phyloP scores from a whole-genome alignment of 192 early-diverging fungal genomes.

The Helicostylum pulchrum region DNA sequence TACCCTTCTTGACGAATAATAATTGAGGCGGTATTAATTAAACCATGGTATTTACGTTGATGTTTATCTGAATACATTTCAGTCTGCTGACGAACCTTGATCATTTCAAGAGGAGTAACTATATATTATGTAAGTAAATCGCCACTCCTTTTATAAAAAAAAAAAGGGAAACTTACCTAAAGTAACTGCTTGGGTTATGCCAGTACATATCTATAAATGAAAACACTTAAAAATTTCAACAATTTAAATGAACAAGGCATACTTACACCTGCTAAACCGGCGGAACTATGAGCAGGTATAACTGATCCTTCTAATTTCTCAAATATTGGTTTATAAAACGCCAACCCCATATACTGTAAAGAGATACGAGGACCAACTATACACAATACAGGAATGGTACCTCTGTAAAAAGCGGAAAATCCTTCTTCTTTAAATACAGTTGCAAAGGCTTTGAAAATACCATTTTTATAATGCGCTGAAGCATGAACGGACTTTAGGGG shows the following conservation, averaged over 20 bases:
- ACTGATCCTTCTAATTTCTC: constrained; percentile 37
- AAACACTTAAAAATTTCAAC: not conserved
- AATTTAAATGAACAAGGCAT: not conserved
- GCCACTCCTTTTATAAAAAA: not conserved
- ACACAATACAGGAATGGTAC: constrained; percentile 39
- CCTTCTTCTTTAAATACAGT: constrained; percentile 36
- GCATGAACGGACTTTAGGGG: constrained; percentile 40
- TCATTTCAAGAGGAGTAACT: constrained; percentile 44
- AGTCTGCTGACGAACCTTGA: constrained; percentile 45
- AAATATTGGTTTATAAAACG: constrained; percentile 45
- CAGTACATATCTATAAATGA: constrained; percentile 36
- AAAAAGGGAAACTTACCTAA: constrained; percentile 23
- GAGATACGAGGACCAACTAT: constrained; percentile 44
- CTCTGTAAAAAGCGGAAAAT: constrained; percentile 39
- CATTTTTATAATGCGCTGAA: constrained; percentile 31
- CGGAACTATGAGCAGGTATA: constrained; percentile 37
- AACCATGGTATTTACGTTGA: constrained; percentile 35
- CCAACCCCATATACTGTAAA: constrained; percentile 41
- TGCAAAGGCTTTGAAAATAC: constrained; percentile 32
- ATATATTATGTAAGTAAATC: not conserved
- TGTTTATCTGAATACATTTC: constrained; percentile 30
- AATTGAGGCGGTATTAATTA: constrained; percentile 29
- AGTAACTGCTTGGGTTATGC: constrained; percentile 40
- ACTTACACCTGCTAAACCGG: constrained; percentile 40
- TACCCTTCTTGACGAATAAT: constrained; percentile 43